Evolutionary conservation across 192 early-diverging fungal genomes (phyloP), one percentile per base, ranked within the genome.

Genomic region (Gigaspora rosea): DNA sequence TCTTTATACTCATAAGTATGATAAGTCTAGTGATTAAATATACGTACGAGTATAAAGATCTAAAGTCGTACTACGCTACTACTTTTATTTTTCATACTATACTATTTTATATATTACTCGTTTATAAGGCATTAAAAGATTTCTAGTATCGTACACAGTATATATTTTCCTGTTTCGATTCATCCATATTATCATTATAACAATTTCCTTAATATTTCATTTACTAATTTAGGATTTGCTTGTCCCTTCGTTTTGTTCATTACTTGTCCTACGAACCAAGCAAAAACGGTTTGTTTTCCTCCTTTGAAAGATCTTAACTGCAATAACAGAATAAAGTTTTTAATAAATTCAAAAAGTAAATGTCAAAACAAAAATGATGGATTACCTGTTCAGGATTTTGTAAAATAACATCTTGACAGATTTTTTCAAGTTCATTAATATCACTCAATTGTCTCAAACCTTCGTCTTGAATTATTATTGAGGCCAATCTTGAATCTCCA

Each of bases 211-310:
- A 94, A 63, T 2, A 92, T 69, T 48, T 86, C 79, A 62, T 91
- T 94, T 9, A 94, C 81, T 4, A 88, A 76, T 15, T 89, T 84
- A 4, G 96, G 95, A 63, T 94, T 90, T 9, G 92, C 92, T 63
- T 90, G 85, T 16, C 95, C 95, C 82, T 91, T 87, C 8, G 93
- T 95, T 59, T 85, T 81, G 50, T 87, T 84, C 92, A 97, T 94
- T 8, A 92, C 86, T 81, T 94, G 88, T 8, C 95, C 94, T 27
- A 95, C 86, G 78, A 97, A 92, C 85, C 94, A 95, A 41, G 90
- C 90, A 7, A 93, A 80, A 47, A 94, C 66, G 5, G 92, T 89
- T 18, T 82, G 61, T 51, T 94, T 92, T 0, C 94, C 95, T 15
- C 81, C 83, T 76, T 86, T 78, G 52, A 94, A 86, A 11, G 83